These are phyloP conservation scores for Penicillium parvum DNA, from an alignment of 495 filamentous ascomycete species.

Conservation along the genomic window DNA sequence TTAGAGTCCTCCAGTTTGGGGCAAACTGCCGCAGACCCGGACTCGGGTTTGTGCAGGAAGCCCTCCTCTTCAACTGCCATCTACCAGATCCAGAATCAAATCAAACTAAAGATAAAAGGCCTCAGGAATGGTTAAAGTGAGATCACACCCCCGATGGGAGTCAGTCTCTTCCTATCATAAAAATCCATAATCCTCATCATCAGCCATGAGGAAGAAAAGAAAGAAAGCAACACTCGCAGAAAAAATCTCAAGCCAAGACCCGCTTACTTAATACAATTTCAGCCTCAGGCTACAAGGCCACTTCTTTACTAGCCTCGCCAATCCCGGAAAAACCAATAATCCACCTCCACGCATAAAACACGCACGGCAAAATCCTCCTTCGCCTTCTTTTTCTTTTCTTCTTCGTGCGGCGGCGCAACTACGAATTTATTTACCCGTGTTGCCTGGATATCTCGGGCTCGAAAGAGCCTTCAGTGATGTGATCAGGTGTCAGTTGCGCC, in stretches of 20 bases:
- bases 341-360: slow-evolving; percentile 4
- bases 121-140: slow-evolving; percentile 46
- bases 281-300: no score
- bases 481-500: slow-evolving; percentile 57
- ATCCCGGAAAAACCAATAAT: slow-evolving; percentile 9
- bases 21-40: no score
- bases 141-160: slow-evolving; percentile 49
- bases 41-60: no score
- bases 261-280: slow-evolving; percentile 8
- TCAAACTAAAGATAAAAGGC: slow-evolving; percentile 23
- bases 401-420: slow-evolving; percentile 62
- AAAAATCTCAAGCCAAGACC: slow-evolving; percentile 2
- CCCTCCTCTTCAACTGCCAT: no score
- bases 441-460: slow-evolving; percentile 43
- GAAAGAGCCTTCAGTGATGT: slow-evolving; percentile 38
- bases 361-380: slow-evolving; percentile 25
- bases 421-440: slow-evolving; percentile 44
- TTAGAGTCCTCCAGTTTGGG: no score
- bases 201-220: slow-evolving; percentile 34
- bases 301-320: no score
- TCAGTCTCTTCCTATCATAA: slow-evolving; percentile 65
- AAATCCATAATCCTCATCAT: slow-evolving; percentile 52
- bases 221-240: slow-evolving; percentile 2
- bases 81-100: no score
- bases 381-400: slow-evolving; percentile 38